Base-by-base conservation (phyloP, 176 grass and related monocot species). In the Rhynchospora pubera region DNA sequence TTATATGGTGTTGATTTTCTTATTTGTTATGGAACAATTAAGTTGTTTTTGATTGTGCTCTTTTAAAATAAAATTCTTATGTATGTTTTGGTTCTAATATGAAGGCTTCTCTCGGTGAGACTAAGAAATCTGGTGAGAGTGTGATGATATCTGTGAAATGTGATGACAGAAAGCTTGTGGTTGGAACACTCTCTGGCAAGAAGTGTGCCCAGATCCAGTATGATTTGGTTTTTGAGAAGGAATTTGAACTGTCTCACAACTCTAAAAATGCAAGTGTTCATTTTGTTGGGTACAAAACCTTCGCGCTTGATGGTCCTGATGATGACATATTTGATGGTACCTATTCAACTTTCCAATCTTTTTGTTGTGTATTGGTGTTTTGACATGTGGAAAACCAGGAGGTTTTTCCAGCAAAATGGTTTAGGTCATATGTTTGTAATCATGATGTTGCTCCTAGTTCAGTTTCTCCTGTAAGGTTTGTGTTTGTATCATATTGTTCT, bases 141-240 rank as follows among this genome's bases (percentile, higher is more conserved):
- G 85, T 86, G 0, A 65, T 87, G 16, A 60, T 97, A 53, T 88
- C 85, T 63, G 88, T 97, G 7, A 94, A 89, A 71, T 58, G 91
- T 13, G 84, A 76, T 12, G 65, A 80, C 64, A 34, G 89, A 47
- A 97, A 97, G 71, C 79, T 94, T 15, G 83, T 89, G n/a, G 43
- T 97, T 28, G 94, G 94, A 83, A 94, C 90, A 32, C 90, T 97
- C 2, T 86, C 86, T 4, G 18, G 50, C 0, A 92, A 92, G 13
- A 94, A 90, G 69, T 73, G 53, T 66, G 64, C 90, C 6, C 94
- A 97, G 69, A 89, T 97, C n/a, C 79, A 82, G 22, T 92, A 91
- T 28, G 94, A 97, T 81, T 65, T 97, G 51, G 92, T 97, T 14
- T 92, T 97, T 28, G 92, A 97, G n/a, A 91, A 92, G 75, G 92